These are phyloP conservation scores for Lyophyllum shimeji DNA, from an alignment of 768 basidiomycete species.

Conservation along the genomic window DNA sequence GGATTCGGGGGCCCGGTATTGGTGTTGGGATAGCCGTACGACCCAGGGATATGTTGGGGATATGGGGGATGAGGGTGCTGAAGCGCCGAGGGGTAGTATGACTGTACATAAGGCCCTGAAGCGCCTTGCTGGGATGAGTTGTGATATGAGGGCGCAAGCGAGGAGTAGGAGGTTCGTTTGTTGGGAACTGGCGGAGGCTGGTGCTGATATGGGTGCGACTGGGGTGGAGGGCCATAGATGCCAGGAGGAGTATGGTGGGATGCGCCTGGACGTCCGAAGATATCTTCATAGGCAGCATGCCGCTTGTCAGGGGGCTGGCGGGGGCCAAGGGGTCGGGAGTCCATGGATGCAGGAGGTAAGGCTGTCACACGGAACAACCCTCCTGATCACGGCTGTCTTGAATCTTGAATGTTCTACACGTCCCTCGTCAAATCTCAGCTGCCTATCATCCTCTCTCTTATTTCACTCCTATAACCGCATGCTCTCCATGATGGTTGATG, in stretches of 20 bases:
- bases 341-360: conserved; percentile 32
- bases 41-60: conserved; percentile 27
- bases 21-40: conserved; percentile 23
- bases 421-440: neutral
- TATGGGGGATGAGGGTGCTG: conserved; percentile 28
- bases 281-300: conserved; percentile 79
- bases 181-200: conserved; percentile 40
- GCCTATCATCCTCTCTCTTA: neutral
- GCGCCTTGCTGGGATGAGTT: conserved; percentile 21
- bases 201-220: conserved; percentile 34
- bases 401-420: neutral
- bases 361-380: neutral
- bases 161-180: conserved; percentile 47
- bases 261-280: conserved; percentile 77
- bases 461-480: neutral
- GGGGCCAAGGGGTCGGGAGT: conserved; percentile 51
- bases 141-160: conserved; percentile 30
- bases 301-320: conserved; percentile 69
- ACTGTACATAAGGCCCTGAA: conserved; percentile 33
- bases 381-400: conserved; percentile 9
- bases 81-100: conserved; percentile 34
- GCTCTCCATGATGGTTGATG: neutral
- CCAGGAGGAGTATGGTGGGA: conserved; percentile 45
- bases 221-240: conserved; percentile 25
- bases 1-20: conserved; percentile 38